These are phyloP conservation scores for Styphnolobium japonicum DNA, from an alignment of 306 rosid genomes.

Conservation along the genomic window DNA sequence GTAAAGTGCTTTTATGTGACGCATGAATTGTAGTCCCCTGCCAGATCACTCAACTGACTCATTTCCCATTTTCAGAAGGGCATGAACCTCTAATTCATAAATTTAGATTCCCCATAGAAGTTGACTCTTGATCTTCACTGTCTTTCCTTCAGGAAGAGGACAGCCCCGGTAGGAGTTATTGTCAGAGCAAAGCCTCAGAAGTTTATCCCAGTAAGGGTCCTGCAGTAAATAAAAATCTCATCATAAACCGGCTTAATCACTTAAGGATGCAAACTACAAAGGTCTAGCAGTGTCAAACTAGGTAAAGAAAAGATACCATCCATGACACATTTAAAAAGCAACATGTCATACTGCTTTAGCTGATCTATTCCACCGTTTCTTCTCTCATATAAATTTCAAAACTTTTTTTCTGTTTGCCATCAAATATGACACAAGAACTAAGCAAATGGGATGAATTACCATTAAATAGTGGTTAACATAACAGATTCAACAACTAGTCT, in stretches of 20 bases:
- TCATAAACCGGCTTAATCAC: not conserved
- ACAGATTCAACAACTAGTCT: too few relatives aligned
- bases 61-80: too few relatives aligned
- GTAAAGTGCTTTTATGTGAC: not conserved
- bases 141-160: constrained; percentile 46
- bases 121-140: not conserved
- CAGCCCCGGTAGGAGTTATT: constrained; percentile 54
- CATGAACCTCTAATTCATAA: not conserved
- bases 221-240: constrained; percentile 18
- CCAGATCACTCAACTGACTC: too few relatives aligned
- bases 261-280: not conserved
- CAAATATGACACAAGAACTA: too few relatives aligned
- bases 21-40: not conserved
- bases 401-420: not conserved
- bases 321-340: not conserved
- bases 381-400: not conserved
- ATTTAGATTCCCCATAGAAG: not conserved
- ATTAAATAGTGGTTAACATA: too few relatives aligned
- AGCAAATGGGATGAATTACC: too few relatives aligned
- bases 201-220: constrained; percentile 58
- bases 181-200: constrained; percentile 55
- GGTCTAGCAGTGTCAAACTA: not conserved
- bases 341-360: not conserved
- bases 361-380: not conserved
- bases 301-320: not conserved